A percentile compares a stretch with the other conserved stretches of the same genome.
phyloP scores from a whole-genome alignment of 1,139 yeast species.

The Zygoascus hellenicus region DNA sequence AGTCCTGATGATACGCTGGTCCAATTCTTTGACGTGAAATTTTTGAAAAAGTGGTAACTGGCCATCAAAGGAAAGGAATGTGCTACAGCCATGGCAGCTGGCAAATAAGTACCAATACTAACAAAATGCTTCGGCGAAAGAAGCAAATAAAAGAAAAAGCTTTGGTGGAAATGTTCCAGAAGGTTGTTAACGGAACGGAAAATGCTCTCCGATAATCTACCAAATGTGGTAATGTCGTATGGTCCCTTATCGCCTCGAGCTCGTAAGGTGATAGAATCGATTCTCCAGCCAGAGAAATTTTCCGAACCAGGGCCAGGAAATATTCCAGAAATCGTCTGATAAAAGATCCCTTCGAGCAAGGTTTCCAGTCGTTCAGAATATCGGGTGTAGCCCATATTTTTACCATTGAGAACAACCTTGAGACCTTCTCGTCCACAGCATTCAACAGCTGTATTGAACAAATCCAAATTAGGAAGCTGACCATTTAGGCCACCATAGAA shows the following conservation, averaged over 20 bases:
- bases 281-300: constrained; percentile 94
- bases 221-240: constrained; percentile 83
- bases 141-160: constrained; percentile 86
- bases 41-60: constrained; percentile 49
- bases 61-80: constrained; percentile 68
- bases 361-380: constrained; percentile 55
- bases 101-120: constrained; percentile 89
- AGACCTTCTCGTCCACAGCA: constrained; percentile 72
- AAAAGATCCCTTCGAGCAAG: constrained; percentile 57
- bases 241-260: constrained; percentile 57
- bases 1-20: constrained; percentile 12
- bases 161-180: constrained; percentile 93
- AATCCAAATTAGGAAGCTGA: constrained; percentile 88
- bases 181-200: constrained; percentile 88
- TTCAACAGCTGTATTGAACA: constrained; percentile 71
- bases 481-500: constrained; percentile 89
- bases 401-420: constrained; percentile 59
- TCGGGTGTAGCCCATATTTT: constrained; percentile 21
- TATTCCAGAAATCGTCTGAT: constrained; percentile 68
- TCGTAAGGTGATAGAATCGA: constrained; percentile 77
- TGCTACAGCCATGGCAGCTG: constrained; percentile 73
- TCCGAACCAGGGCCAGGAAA: constrained; percentile 63
- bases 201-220: constrained; percentile 81
- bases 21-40: constrained; percentile 11
- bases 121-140: constrained; percentile 76